Base-by-base conservation (phyloP, 2,329 filamentous ascomycete species). In the Lasiodiplodia sp. region DNA sequence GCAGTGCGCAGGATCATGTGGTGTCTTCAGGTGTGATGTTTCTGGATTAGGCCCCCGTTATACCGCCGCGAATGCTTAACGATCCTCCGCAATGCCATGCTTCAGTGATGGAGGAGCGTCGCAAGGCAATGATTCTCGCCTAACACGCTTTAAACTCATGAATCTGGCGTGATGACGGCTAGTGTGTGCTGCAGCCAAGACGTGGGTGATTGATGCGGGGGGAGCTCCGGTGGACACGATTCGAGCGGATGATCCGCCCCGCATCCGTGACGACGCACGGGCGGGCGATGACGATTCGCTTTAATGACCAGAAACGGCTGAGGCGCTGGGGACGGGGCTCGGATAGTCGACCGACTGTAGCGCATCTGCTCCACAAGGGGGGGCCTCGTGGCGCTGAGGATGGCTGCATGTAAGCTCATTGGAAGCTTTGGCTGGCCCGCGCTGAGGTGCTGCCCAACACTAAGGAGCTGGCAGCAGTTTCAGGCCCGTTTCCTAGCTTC, bases 281-380 rank as follows among this genome's bases (percentile, higher is more conserved):
- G 31, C 18, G 10, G n/a, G 55, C n/a, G 18, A 38, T 28, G n/a
- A 28, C 38, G 44, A 23, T 12, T 63, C 58, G 58, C 58, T 51
- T 51, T 44, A 14, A 34, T 51, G 58, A 16, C 44, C 25, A 12
- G 11, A 63, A 63, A n/a, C 58, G 58, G 58, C 58, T 37, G 58
- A 49, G 58, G 40, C 58, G 58, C 57, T 51, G 44, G 40, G 6
- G 23, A 14, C 11, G 40, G 40, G 18, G 58, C 25, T 37, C 58
- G 58, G 58, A 63, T 51, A 51, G 25, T 49, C 40, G 40, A 25
- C 58, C 58, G 58, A 63, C 28, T 34, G 34, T 63, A 51, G 58
- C 40, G 58, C 40, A 16, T 34, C n/a, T 28, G 14, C 38, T 34
- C 18, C 40, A 47, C 40, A 47, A 28, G 18, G 44, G 44, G 40